Evolutionary conservation across 805 yeast genomes (phyloP), one percentile per base, ranked within the genome.

Genomic region (Candida saitoana): DNA sequence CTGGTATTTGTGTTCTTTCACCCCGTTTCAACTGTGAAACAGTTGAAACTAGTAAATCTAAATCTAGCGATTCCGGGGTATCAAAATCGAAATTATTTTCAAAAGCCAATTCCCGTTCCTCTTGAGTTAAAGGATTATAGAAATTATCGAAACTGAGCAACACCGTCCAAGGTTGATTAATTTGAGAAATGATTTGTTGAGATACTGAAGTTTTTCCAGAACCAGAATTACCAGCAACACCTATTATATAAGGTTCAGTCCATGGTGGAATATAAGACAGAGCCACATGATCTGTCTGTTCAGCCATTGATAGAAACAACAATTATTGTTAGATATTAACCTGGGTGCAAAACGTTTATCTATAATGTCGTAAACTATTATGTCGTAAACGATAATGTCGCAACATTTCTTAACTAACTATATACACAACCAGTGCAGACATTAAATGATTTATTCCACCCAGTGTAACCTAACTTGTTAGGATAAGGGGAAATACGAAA

Each of bases 131-230:
- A 0, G 93, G 93, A 37, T 75, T 79, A 65, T 93, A 93, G 59
- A 91, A 93, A 62, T 91, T 91, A 59, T 93, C 99, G 65, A 89
- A 73, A 1, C 96, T 85, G 16, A 91, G 57, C 43, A 93, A 69
- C 9, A 93, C 91, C 0, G 97, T 87, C 96, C 98, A 90, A 1
- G 98, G 98, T 42, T 87, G 87, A 63, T 87, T 82, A 45, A 77
- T 64, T 47, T 82, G 80, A 42, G 83, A 77, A 40, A 90, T 86
- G 51, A 93, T 83, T 48, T 78, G 76, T 30, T 88, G 81, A 0
- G 97, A 93, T 15, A 93, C 87, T 27, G 95, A 84, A 0, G 98
- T 91, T 58, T 91, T 91, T 1, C 99, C 99, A 0, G 96, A 87
- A 2, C 98, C 75, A 12, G 70, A 65, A 39, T 69, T 63, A 3